Base-by-base conservation (phyloP, 768 basidiomycete genomes). In the Collybia sordida region DNA sequence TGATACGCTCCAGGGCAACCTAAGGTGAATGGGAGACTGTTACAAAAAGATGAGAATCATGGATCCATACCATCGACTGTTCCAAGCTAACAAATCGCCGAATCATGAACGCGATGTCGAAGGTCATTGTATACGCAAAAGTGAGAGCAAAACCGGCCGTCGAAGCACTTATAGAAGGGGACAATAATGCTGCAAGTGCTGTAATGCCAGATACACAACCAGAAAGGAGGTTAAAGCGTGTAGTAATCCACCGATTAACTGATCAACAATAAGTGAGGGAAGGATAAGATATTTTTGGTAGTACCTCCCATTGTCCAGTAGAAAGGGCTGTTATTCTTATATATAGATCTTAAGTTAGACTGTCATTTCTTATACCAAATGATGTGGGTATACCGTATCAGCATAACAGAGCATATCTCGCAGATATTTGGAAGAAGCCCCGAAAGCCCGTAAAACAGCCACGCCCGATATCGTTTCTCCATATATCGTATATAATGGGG, bases 261-360 rank as follows among this genome's bases (percentile, higher is more conserved):
- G 53, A 3, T 44, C 19, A 12, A 36, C 31, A 47, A 21, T 22
- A 28, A 22, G 42, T 18, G 25, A 28, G 22, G 48, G n/a, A 51
- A 4, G n/a, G 14, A 15, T 19, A 22, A 3, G 9, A 9, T 28
- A 22, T 34, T 23, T 44, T 59, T 72, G 46, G 8, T 11, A 35
- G n/a, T 63, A 88, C 85, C 84, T 71, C 84, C 88, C 90, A 89
- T 93, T 80, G 89, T 87, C 93, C 93, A 95, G 61, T 89, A 93
- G 63, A 83, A 88, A 3, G 90, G 90, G 60, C 82, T 90, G 14
- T 82, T 60, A 51, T 78, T 79, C 74, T 78, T 48, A 19, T 2
- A 23, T 47, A 14, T 2, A 27, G 15, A 17, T 34, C 52, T 52
- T 9, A 47, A 14, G 21, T 37, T 23, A 9, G 17, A n/a, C 9